These are phyloP conservation scores for Chytridiales sp. DNA, from an alignment of 371 early-diverging fungal genomes.

Conservation along the genomic window DNA sequence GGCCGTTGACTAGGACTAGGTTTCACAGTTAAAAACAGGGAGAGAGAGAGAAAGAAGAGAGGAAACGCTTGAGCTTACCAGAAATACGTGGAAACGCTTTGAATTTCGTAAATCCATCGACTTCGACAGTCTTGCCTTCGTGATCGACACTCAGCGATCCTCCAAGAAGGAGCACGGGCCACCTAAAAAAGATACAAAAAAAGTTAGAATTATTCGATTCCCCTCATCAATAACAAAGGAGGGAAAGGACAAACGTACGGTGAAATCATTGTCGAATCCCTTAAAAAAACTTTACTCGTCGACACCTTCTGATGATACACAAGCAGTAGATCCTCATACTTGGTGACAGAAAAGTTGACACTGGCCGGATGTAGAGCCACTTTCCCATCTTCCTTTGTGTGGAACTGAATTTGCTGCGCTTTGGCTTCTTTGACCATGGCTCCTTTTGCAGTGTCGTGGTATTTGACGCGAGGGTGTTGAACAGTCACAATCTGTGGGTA, in stretches of 20 bases:
- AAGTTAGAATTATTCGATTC: neutral
- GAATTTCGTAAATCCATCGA: slow-evolving; percentile 62
- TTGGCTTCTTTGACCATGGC: slow-evolving; percentile 71
- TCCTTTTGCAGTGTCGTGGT: slow-evolving; percentile 62
- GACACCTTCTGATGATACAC: slow-evolving; percentile 69
- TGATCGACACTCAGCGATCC: slow-evolving; percentile 71
- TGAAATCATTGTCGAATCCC: slow-evolving; percentile 66
- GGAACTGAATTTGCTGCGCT: slow-evolving; percentile 70
- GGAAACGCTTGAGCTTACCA: slow-evolving; percentile 21
- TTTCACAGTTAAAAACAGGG: neutral
- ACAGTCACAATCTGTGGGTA: slow-evolving; percentile 68
- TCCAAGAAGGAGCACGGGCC: slow-evolving; percentile 72
- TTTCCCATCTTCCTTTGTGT: slow-evolving; percentile 63
- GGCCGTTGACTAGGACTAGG: slow-evolving; percentile 63
- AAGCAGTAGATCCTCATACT: slow-evolving; percentile 63
- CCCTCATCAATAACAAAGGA: neutral
- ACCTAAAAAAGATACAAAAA: slow-evolving; percentile 46
- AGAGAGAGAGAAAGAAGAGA: neutral
- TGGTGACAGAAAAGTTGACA: slow-evolving; percentile 58
- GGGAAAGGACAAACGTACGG: slow-evolving; percentile 12
- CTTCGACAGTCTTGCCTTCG: slow-evolving; percentile 61
- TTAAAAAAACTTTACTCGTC: slow-evolving; percentile 70
- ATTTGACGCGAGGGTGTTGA: slow-evolving; percentile 49
- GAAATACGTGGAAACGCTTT: slow-evolving; percentile 81
- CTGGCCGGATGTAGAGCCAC: slow-evolving; percentile 83